phyloP scores from a whole-genome alignment of 2,329 filamentous ascomycete species.

The Ploettnerulaceae sp. region DNA sequence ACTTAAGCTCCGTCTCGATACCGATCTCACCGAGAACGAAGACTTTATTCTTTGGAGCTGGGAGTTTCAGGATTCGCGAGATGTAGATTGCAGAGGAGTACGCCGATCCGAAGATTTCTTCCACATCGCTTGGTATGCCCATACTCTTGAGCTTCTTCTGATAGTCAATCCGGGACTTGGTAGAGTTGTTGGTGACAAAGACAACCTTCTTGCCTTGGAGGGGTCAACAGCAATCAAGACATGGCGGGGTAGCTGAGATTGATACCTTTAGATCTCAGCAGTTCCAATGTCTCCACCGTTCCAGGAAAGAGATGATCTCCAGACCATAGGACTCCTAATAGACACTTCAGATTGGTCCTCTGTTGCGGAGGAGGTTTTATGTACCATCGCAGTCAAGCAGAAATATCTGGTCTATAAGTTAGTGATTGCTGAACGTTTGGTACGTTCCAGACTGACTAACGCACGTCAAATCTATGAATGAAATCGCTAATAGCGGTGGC shows the following conservation, averaged over 20 bases:
- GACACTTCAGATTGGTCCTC: constrained; percentile 17
- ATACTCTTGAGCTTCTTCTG: constrained; percentile 81
- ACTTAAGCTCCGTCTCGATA: constrained; percentile 80
- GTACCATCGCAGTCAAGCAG: constrained; percentile 96
- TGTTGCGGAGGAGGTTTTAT: constrained; percentile 24
- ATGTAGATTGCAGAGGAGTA: constrained; percentile 97
- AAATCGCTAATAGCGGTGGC: constrained; percentile 73
- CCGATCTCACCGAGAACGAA: constrained; percentile 89
- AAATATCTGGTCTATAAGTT: constrained; percentile 59
- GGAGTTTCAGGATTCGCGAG: constrained; percentile 79
- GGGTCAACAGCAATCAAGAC: constrained; percentile 9
- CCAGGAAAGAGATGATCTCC: constrained; percentile 85
- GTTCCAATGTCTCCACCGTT: constrained; percentile 76
- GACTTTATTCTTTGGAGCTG: constrained; percentile 80
- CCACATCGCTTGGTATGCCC: constrained; percentile 72
- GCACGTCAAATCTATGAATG: constrained; percentile 85
- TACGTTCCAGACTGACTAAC: constrained; percentile 38
- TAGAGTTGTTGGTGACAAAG: constrained; percentile 99
- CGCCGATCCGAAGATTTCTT: constrained; percentile 89
- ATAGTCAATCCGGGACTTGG: constrained; percentile 90
- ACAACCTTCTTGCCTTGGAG: constrained; percentile 77
- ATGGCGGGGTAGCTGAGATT: neutral
- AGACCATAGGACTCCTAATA: constrained; percentile 86
- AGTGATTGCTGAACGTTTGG: constrained; percentile 18
- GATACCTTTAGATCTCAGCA: constrained; percentile 73